Evolutionary conservation across 2,329 filamentous ascomycete genomes (phyloP).

Genomic region (Fusarium sp.): DNA sequence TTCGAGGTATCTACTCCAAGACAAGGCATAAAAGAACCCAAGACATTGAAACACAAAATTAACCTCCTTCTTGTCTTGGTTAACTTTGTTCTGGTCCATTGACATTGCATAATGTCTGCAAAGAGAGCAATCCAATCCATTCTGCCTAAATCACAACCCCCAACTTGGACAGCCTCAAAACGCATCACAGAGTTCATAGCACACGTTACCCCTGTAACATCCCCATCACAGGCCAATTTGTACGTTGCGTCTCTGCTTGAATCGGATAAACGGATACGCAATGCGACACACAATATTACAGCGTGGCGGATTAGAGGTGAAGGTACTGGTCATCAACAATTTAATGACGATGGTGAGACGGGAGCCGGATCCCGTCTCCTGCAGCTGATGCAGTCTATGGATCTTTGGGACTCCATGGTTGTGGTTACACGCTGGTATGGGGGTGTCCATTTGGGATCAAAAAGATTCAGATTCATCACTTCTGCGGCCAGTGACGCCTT

Average conservation of each 20-base stretch:
- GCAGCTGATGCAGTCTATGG: constrained; percentile 94
- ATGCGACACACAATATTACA: constrained; percentile 39
- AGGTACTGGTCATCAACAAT: constrained; percentile 80
- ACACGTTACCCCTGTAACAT: constrained; percentile 76
- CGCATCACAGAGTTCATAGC: constrained; percentile 86
- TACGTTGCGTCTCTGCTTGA: constrained; percentile 82
- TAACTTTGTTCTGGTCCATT: background rate
- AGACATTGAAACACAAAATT: constrained; percentile 4
- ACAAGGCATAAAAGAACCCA: background rate
- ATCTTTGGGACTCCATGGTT: constrained; percentile 91
- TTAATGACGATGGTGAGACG: constrained; percentile 94
- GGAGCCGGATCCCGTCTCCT: constrained; percentile 88
- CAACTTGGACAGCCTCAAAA: constrained; percentile 78
- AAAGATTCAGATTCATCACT: constrained; percentile 92
- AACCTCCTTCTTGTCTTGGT: constrained; percentile 1
- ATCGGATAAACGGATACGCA: constrained; percentile 75
- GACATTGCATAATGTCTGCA: constrained; percentile 15
- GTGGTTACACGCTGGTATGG: constrained; percentile 97
- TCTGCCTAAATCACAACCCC: constrained; percentile 34
- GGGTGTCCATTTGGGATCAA: constrained; percentile 87
- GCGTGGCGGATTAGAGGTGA: constrained; percentile 69
- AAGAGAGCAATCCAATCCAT: constrained; percentile 25
- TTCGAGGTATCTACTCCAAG: background rate
- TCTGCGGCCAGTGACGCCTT: constrained; percentile 85
- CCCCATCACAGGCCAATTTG: constrained; percentile 75